These are phyloP conservation scores for Dendrocalamus latiflorus DNA, from an alignment of 202 grass and related monocot species.

Conservation along the genomic window DNA sequence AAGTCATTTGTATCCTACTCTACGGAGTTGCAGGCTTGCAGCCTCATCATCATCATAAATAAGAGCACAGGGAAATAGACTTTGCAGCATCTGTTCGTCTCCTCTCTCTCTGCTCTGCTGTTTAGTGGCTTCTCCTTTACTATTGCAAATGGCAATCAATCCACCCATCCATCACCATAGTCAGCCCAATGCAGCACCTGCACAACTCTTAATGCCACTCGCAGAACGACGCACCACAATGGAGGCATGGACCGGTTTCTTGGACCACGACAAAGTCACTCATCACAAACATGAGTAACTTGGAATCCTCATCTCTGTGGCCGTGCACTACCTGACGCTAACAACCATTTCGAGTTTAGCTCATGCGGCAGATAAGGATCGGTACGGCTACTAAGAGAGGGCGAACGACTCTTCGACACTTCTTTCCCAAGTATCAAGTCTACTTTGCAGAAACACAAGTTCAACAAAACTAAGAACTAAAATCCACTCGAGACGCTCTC, in stretches of 20 bases:
- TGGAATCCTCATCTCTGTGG: constrained; percentile 49
- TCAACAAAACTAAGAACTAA: too few species aligned
- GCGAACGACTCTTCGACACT: too few species aligned
- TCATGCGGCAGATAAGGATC: not conserved
- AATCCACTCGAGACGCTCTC: too few species aligned
- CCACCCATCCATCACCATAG: not conserved
- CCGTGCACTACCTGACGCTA: constrained; percentile 48
- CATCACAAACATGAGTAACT: constrained; percentile 42
- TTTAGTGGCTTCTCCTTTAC: constrained; percentile 25
- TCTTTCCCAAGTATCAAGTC: too few species aligned
- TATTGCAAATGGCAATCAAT: constrained; percentile 30
- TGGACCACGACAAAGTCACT: constrained; percentile 14
- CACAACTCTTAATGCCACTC: constrained; percentile 8
- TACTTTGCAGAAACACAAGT: too few species aligned
- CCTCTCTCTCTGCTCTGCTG: not conserved
- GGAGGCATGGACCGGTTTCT: constrained; percentile 9
- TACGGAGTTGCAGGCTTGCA: constrained; percentile 18
- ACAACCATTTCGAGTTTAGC: constrained; percentile 33
- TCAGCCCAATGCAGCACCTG: constrained; percentile 32
- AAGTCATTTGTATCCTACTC: constrained; percentile 56
- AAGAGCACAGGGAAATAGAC: constrained; percentile 43
- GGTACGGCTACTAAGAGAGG: too few species aligned
- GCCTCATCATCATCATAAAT: constrained; percentile 37
- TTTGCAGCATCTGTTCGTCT: constrained; percentile 33
- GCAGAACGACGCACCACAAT: not conserved